phyloP scores from a whole-genome alignment of 768 basidiomycete species.

The Coprinopsis sp. region DNA sequence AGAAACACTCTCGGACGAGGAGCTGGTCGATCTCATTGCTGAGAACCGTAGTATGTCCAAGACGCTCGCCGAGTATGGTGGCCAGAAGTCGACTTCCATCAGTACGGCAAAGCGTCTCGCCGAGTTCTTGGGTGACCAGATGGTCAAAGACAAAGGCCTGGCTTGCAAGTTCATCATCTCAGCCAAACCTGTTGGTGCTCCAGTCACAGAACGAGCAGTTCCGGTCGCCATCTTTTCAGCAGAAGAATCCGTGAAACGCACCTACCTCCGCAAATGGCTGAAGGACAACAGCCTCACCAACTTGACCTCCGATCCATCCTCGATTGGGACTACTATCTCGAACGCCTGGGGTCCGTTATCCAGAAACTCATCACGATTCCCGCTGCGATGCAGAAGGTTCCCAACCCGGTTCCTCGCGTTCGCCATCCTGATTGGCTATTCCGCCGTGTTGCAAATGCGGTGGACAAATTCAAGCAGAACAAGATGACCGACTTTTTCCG shows the following conservation, averaged over 20 bases:
- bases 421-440: conserved; percentile 97
- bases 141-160: conserved; percentile 99
- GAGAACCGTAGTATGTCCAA: conserved; percentile 98
- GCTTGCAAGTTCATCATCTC: conserved; percentile 99
- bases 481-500: conserved; percentile 95
- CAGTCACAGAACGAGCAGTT: conserved; percentile 94
- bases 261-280: conserved; percentile 93
- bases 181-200: conserved; percentile 84
- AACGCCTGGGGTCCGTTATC: conserved; percentile 94
- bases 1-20: conserved; percentile 81
- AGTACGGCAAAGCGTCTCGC: conserved; percentile 92
- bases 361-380: conserved; percentile 99
- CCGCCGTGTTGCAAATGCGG: conserved; percentile 79
- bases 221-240: conserved; percentile 98
- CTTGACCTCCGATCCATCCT: conserved; percentile 93
- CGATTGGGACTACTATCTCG: conserved; percentile 99
- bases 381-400: conserved; percentile 94
- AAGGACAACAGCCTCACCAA: conserved; percentile 84
- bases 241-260: conserved; percentile 84
- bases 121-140: conserved; percentile 94
- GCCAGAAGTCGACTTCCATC: conserved; percentile 97
- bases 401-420: conserved; percentile 94
- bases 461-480: conserved; percentile 98
- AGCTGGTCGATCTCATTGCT: conserved; percentile 95
- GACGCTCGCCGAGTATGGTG: conserved; percentile 92